These are phyloP conservation scores for Alternaria angustiovoidea DNA, from an alignment of 2,329 filamentous ascomycete genomes.

Conservation along the genomic window DNA sequence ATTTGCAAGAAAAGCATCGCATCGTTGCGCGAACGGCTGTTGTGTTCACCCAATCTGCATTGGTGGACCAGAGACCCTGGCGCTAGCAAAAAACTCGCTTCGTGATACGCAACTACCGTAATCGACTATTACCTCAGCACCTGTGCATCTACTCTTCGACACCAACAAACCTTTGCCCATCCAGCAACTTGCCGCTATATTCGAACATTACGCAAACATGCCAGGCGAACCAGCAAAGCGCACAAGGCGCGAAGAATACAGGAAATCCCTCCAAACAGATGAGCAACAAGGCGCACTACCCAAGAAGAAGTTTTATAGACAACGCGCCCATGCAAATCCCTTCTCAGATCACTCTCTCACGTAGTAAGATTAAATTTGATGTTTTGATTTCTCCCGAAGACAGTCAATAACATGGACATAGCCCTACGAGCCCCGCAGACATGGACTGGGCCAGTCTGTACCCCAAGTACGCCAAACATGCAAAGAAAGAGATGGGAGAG, in stretches of 20 bases:
- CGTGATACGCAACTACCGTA: slow-evolving; percentile 13
- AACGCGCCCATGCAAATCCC: slow-evolving; percentile 95
- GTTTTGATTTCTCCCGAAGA: not conserved
- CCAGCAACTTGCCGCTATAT: not conserved
- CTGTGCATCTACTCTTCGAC: slow-evolving; percentile 1
- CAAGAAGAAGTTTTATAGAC: slow-evolving; percentile 94
- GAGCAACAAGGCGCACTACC: slow-evolving; percentile 70
- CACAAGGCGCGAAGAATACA: slow-evolving; percentile 59
- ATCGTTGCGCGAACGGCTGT: slow-evolving; percentile 12
- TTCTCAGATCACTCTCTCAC: slow-evolving; percentile 91
- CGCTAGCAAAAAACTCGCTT: slow-evolving; percentile 43
- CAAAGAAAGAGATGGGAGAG: slow-evolving; percentile 25
- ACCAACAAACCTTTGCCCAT: not conserved
- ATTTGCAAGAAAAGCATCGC: slow-evolving; percentile 9
- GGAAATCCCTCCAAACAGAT: slow-evolving; percentile 44
- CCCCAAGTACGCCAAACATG: slow-evolving; percentile 67
- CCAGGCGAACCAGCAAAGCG: slow-evolving; percentile 48
- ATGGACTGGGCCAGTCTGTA: slow-evolving; percentile 95
- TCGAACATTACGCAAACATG: slow-evolving; percentile 30
- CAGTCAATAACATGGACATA: slow-evolving; percentile 47
- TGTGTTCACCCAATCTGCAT: slow-evolving; percentile 6
- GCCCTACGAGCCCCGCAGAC: slow-evolving; percentile 76
- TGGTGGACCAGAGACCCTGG: slow-evolving; percentile 21
- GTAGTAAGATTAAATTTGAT: slow-evolving; percentile 67
- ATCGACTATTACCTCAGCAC: slow-evolving; percentile 28